Evolutionary conservation across 768 basidiomycete genomes (phyloP).

Genomic region (Auriscalpium orientale): DNA sequence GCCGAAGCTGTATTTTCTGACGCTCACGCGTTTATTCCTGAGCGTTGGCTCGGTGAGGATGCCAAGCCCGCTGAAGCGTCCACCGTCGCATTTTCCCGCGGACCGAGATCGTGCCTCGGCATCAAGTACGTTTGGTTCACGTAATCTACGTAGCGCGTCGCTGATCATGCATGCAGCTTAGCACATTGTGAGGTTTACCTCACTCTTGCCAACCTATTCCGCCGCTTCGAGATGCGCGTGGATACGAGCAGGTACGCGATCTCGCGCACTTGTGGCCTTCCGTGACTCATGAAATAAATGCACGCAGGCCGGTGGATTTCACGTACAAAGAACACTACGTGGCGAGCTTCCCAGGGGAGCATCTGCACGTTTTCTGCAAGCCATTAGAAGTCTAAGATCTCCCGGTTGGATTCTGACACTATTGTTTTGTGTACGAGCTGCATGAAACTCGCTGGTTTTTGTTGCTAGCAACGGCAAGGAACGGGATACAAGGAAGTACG

Average conservation of each 20-base stretch:
- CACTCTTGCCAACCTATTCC: background rate
- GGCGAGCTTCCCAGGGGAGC: background rate
- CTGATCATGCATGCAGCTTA: background rate
- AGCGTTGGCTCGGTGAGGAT: background rate
- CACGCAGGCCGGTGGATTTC: background rate
- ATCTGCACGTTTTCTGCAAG: constrained; percentile 3
- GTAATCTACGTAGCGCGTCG: too few species aligned
- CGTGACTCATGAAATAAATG: too few species aligned
- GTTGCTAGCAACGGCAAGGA: too few species aligned
- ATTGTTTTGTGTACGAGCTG: too few species aligned
- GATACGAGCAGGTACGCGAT: background rate
- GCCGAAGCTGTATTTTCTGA: background rate
- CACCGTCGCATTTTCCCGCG: background rate
- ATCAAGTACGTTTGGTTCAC: background rate
- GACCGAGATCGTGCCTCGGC: background rate
- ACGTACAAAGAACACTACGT: constrained; percentile 1
- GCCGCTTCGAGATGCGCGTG: constrained; percentile 1
- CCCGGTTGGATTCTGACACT: too few species aligned
- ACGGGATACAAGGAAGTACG: too few species aligned
- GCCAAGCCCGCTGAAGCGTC: background rate
- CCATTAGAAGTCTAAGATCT: background rate
- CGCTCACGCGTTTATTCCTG: background rate
- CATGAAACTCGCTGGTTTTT: too few species aligned
- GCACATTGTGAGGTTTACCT: constrained; percentile 1
- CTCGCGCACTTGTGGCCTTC: too few species aligned